Base-by-base conservation (phyloP, 495 filamentous ascomycete genomes). In the Hypoxylon fuscum region DNA sequence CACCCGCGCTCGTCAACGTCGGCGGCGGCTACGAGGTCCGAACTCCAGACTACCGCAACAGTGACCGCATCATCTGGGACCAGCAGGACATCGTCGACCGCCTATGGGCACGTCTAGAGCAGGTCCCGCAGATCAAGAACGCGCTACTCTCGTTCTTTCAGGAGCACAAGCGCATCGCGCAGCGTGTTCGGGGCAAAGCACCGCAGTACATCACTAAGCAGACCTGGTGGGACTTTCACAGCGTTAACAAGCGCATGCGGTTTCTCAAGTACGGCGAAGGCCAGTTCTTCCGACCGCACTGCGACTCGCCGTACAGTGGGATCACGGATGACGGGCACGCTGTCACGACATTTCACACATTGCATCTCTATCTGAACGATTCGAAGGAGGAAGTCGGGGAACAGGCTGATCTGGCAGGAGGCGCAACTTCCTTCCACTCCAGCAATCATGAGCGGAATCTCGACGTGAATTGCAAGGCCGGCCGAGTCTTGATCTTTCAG, bases 301-400 rank as follows among this genome's bases (percentile, higher is more conserved):
- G 85, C 68, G 93, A 97, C 72, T 87, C 82, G 11, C 63, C 70
- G 14, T 97, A 91, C 68, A 68, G 75, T 11, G 89, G 88, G 8
- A 80, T 83, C 1, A 64, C 50, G 0, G 61, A 62, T 0, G 84
- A 90, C 60, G 68, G 76, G 10, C 67, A 69, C 21, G 80, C 41
- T 0, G 48, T 71, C 8, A 45, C 89, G 71, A 90, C 91, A 2
- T 81, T 86, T 49, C 88, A 87, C 64, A 96, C 93, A 0, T 73
- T 96, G 21, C 93, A 97, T 55, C 72, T 96, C 12, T 97, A 96
- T 72, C 80, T 97, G 46, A 93, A 90, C 69, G 77, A 81, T 53
- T 78, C 74, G 42, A 68, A 73, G 58, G 71, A 74, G 12, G 76
- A 72, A 53, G 72, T 44, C 5, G 68, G 59, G 2, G 58, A 62